phyloP scores from a whole-genome alignment of 768 basidiomycete genomes.

The Phylloporus rhodoxanthus region DNA sequence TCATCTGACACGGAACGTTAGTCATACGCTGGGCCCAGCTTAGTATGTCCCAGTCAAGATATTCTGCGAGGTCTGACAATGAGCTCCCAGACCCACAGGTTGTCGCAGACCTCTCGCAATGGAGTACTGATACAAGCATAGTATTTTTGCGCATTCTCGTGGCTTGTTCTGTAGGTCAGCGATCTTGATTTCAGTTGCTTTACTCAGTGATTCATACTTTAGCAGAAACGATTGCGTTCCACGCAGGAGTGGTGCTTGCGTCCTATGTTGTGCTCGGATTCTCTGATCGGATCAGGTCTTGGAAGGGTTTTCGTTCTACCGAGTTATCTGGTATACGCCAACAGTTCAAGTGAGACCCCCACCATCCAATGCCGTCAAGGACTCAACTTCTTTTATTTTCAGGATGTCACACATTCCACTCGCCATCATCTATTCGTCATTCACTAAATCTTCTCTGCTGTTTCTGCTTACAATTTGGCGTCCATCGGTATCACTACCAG shows the following conservation, averaged over 20 bases:
- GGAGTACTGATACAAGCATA: slow-evolving; percentile 46
- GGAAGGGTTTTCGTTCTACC: slow-evolving; percentile 15
- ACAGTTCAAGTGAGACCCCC: slow-evolving; percentile 50
- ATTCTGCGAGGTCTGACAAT: not conserved
- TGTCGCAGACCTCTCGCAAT: slow-evolving; percentile 37
- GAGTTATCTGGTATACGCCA: slow-evolving; percentile 47
- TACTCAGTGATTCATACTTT: not conserved
- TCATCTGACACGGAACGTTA: slow-evolving; percentile 22
- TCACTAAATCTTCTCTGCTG: slow-evolving; percentile 80
- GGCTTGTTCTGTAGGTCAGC: slow-evolving; percentile 59
- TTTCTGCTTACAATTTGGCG: slow-evolving; percentile 78
- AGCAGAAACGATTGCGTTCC: slow-evolving; percentile 74
- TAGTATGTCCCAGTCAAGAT: slow-evolving; percentile 34
- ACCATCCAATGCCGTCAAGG: no score
- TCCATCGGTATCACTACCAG: slow-evolving; percentile 33
- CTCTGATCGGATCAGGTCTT: slow-evolving; percentile 33
- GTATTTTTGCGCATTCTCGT: slow-evolving; percentile 55
- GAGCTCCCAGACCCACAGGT: slow-evolving; percentile 35
- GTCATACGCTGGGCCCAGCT: slow-evolving; percentile 78
- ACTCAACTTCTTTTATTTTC: not conserved
- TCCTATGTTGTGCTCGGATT: slow-evolving; percentile 48
- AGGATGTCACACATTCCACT: slow-evolving; percentile 73
- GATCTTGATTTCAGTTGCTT: not conserved
- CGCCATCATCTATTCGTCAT: slow-evolving; percentile 76
- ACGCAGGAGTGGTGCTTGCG: slow-evolving; percentile 55